phyloP scores from a whole-genome alignment of 2,329 filamentous ascomycete species.

The Taxawa tesnikishii region DNA sequence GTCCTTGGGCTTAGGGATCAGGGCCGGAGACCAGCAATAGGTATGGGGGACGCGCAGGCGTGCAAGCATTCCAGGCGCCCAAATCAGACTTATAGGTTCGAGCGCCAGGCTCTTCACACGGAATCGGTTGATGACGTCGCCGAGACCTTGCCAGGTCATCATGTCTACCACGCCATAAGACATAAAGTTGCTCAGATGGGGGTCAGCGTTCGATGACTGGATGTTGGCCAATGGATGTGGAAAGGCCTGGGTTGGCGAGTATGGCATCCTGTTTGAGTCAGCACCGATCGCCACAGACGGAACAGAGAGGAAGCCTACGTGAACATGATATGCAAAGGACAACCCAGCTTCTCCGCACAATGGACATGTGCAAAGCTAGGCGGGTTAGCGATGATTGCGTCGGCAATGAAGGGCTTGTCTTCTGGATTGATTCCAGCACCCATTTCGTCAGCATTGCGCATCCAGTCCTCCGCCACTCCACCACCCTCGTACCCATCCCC shows the following conservation, averaged over 20 bases:
- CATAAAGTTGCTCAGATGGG: slow-evolving; percentile 67
- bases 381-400: slow-evolving; percentile 68
- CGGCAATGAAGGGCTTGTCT: slow-evolving; percentile 62
- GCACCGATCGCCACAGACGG: too few species aligned
- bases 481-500: slow-evolving; percentile 20
- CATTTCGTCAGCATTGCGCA: slow-evolving; percentile 14
- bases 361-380: slow-evolving; percentile 68
- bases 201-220: slow-evolving; percentile 61
- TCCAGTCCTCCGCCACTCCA: slow-evolving; percentile 21
- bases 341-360: slow-evolving; percentile 60
- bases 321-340: slow-evolving; percentile 78
- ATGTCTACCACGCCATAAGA: slow-evolving; percentile 79
- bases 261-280: slow-evolving; percentile 68
- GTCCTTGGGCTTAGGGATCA: slow-evolving; percentile 69
- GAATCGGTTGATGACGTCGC: slow-evolving; percentile 84
- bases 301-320: too few species aligned
- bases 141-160: slow-evolving; percentile 86
- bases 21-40: slow-evolving; percentile 78
- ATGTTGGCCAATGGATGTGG: slow-evolving; percentile 80
- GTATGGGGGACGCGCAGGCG: slow-evolving; percentile 72
- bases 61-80: slow-evolving; percentile 67
- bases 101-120: slow-evolving; percentile 62
- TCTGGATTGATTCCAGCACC: slow-evolving; percentile 4
- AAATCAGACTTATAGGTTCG: slow-evolving; percentile 65
- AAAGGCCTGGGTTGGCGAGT: slow-evolving; percentile 74